Evolutionary conservation across 2,329 filamentous ascomycete genomes (phyloP), one percentile per base, ranked within the genome.

Genomic region (Alternaria tenuissima): DNA sequence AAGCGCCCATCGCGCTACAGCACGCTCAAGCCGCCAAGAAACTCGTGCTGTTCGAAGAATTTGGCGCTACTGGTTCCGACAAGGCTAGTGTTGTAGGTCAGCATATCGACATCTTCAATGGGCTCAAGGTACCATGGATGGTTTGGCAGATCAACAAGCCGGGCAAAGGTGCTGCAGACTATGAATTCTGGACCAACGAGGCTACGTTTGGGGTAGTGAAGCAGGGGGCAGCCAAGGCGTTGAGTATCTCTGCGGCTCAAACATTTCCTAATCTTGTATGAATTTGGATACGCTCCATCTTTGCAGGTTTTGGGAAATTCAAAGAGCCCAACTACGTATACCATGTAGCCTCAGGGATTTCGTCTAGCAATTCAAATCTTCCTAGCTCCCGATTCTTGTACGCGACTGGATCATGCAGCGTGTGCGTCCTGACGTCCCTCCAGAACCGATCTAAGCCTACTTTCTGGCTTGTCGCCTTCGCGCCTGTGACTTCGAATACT

Each of bases 311-410:
- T 12, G 11, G 7, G 24, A 16, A 11, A 52, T 38, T 41, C 5
- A 4, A 2, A 24, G 1, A 7, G n/a, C 7, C 0, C 30, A 16
- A 26, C n/a, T 8, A 87, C 18, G 87, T 89, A 70, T 89, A 89
- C 87, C 87, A 89, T 4, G 84, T 87, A 14, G 85, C 82, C 73
- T 84, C 81, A 1, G 87, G 87, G 11, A 84, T 69, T 77, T 89
- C 86, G 14, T 80, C 82, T 51, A 89, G 67, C 55, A 90, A 68
- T 39, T 84, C 79, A 69, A 82, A 90, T 22, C 85, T 76, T 0
- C 88, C 88, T 52, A 89, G 67, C 75, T 90, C 88, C 3, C 85
- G 76, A 57, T 89, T 87, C 81, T 90, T 90, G 68, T 89, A 90
- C 24, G 87, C 85, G 28, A 90, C 87, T 0, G 88, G 88, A 73